Conservation (phyloP, 2,329 filamentous ascomycete species). For the Epichloe sp. region DNA sequence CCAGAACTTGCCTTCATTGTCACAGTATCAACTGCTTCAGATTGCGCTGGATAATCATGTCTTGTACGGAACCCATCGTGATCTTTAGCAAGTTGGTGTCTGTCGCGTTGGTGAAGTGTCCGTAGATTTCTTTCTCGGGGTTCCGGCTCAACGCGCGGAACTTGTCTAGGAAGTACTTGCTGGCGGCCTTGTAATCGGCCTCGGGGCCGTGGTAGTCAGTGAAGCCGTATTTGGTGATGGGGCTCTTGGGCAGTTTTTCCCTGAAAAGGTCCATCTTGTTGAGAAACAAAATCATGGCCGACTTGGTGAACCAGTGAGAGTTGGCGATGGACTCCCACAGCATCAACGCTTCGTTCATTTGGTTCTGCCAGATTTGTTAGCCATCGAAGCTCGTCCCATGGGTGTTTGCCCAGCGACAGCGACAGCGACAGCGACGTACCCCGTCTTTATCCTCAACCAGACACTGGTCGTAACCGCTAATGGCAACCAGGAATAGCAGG, state of each 20-base stretch:
- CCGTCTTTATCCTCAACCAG: slow-evolving; percentile 93
- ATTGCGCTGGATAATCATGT: slow-evolving; percentile 79
- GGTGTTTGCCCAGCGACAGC: neutral
- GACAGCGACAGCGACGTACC: slow-evolving; percentile 36
- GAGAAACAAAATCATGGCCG: slow-evolving; percentile 69
- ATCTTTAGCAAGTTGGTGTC: slow-evolving; percentile 69
- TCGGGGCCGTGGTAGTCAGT: slow-evolving; percentile 64
- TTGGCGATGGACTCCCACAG: slow-evolving; percentile 78
- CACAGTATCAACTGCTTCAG: slow-evolving; percentile 57
- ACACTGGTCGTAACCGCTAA: slow-evolving; percentile 94
- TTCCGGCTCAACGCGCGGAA: slow-evolving; percentile 65
- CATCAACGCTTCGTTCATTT: slow-evolving; percentile 86
- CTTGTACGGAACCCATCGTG: slow-evolving; percentile 75
- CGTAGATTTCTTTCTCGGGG: slow-evolving; percentile 49
- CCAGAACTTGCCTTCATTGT: slow-evolving; percentile 4
- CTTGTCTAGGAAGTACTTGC: slow-evolving; percentile 72
- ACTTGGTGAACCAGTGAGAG: slow-evolving; percentile 75
- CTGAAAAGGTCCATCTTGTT: slow-evolving; percentile 84
- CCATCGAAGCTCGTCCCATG: neutral
- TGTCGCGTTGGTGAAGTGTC: slow-evolving; percentile 49
- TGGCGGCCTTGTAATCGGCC: slow-evolving; percentile 59
- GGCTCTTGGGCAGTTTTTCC: slow-evolving; percentile 57
- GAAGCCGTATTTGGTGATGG: slow-evolving; percentile 62
- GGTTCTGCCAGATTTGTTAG: slow-evolving; percentile 43
- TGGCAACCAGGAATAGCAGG: slow-evolving; percentile 83